phyloP scores from a whole-genome alignment of 2,329 filamentous ascomycete genomes.

The Mollisiaceae sp. region DNA sequence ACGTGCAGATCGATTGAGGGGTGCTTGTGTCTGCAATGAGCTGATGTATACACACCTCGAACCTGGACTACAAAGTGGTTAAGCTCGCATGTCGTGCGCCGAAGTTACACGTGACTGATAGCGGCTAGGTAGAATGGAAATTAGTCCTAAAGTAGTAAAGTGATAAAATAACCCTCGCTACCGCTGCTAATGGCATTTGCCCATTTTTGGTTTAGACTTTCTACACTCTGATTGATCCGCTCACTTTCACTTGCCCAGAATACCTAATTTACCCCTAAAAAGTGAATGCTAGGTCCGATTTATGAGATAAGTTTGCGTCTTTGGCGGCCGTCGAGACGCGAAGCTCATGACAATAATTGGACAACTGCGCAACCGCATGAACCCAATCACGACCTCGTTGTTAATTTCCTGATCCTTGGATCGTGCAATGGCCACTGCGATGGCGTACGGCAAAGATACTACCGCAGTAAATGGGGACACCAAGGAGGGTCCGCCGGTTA shows the following conservation, averaged over 20 bases:
- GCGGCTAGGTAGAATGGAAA: too few relatives aligned
- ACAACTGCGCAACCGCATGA: not conserved
- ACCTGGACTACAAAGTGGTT: not conserved
- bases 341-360: slow-evolving; percentile 11
- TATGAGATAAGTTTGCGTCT: too few relatives aligned
- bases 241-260: too few relatives aligned
- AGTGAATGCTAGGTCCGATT: too few relatives aligned
- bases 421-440: slow-evolving; percentile 28
- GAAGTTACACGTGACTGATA: not conserved
- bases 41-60: not conserved
- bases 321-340: not conserved
- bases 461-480: slow-evolving; percentile 11
- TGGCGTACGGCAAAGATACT: slow-evolving; percentile 34
- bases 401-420: not conserved
- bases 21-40: slow-evolving; percentile 14
- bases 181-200: too few relatives aligned
- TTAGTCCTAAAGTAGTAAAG: too few relatives aligned
- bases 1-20: slow-evolving; percentile 15
- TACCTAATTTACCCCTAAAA: too few relatives aligned
- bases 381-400: slow-evolving; percentile 14
- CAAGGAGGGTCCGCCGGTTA: slow-evolving; percentile 26
- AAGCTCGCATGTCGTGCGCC: not conserved
- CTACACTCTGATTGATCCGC: too few relatives aligned
- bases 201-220: too few relatives aligned
- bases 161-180: too few relatives aligned